These are phyloP conservation scores for Penicillium robsamsonii DNA, from an alignment of 495 filamentous ascomycete genomes.

Conservation along the genomic window DNA sequence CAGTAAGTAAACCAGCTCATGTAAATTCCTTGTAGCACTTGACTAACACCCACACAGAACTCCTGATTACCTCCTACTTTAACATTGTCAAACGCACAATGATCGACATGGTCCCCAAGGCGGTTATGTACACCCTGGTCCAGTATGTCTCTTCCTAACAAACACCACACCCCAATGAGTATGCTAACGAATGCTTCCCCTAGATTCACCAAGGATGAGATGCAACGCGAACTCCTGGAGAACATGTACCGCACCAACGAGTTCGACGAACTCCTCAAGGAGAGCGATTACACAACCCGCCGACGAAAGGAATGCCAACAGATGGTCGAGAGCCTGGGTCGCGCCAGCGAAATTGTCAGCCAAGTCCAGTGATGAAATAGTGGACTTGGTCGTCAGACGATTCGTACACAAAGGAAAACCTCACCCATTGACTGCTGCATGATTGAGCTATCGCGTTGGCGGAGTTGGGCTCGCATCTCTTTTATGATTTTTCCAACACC, in stretches of 20 bases:
- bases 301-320: constrained; percentile 97
- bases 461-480: constrained; percentile 22
- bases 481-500: constrained; percentile 19
- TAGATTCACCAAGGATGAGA: constrained; percentile 94
- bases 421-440: constrained; percentile 17
- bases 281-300: constrained; percentile 94
- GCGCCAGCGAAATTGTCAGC: constrained; percentile 93
- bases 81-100: constrained; percentile 97
- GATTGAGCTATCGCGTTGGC: constrained; percentile 22
- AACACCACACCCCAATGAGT: neutral
- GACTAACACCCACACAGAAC: constrained; percentile 54
- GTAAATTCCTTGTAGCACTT: neutral
- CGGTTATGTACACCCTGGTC: constrained; percentile 96
- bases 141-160: constrained; percentile 59
- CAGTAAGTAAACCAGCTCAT: constrained; percentile 61
- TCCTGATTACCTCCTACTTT: constrained; percentile 94
- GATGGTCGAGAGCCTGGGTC: constrained; percentile 90
- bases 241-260: constrained; percentile 91
- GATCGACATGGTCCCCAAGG: constrained; percentile 99
- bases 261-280: constrained; percentile 91
- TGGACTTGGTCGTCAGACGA: neutral
- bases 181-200: neutral
- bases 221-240: constrained; percentile 98
- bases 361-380: constrained; percentile 73
- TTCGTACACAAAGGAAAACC: neutral